phyloP scores from a whole-genome alignment of 2,329 filamentous ascomycete species.

The Raffaelea arxii region DNA sequence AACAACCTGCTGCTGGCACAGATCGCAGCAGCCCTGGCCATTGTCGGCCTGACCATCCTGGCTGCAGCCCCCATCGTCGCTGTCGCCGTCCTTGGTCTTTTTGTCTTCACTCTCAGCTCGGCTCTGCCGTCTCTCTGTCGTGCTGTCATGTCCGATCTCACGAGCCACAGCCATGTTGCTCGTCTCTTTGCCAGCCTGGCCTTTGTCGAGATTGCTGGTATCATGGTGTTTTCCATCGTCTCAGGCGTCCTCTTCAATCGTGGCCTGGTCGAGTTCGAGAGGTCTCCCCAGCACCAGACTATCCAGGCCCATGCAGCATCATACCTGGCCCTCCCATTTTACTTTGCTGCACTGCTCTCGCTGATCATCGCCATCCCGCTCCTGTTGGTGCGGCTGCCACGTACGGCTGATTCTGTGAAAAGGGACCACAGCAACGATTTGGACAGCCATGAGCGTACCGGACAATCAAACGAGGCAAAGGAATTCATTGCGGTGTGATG shows the following conservation, averaged over 20 bases:
- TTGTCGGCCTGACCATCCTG: background rate
- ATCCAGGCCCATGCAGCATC: background rate
- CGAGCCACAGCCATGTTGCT: background rate
- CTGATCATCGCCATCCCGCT: background rate
- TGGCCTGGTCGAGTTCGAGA: background rate
- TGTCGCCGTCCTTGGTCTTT: conserved; percentile 3
- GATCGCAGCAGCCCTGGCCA: background rate
- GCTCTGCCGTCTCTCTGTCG: conserved; percentile 7
- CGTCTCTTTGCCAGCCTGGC: conserved; percentile 1
- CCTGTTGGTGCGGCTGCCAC: background rate
- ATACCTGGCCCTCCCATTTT: background rate
- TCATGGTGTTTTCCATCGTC: background rate
- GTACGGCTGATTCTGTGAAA: background rate
- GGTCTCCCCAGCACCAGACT: background rate
- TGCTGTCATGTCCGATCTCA: conserved; percentile 1
- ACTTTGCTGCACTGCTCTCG: background rate
- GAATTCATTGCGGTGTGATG: no score
- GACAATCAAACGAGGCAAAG: no score
- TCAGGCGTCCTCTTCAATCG: conserved; percentile 1
- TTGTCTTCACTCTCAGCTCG: conserved; percentile 6
- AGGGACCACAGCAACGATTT: no score
- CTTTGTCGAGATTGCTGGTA: background rate
- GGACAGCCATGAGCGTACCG: no score
- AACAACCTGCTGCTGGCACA: conserved; percentile 1
- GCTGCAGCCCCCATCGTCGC: background rate